A percentile compares a stretch with the other conserved stretches of the same genome.
phyloP scores from a whole-genome alignment of 495 filamentous ascomycete species.

The Talaromyces borbonicus region DNA sequence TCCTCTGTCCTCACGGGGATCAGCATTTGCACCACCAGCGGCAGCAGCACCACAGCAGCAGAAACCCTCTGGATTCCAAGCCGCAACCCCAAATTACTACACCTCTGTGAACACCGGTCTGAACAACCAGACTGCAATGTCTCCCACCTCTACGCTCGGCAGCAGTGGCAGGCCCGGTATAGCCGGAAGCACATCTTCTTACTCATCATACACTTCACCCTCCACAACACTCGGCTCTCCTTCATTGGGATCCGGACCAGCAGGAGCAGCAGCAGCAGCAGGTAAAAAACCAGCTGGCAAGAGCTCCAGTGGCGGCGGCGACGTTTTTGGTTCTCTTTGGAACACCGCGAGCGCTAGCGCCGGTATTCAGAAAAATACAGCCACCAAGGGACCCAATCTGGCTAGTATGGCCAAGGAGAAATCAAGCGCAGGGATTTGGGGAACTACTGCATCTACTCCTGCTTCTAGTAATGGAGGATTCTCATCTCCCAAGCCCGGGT shows the following conservation, averaged over 20 bases:
- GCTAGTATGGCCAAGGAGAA: constrained; percentile 94
- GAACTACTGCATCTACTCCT: constrained; percentile 35
- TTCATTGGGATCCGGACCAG: no score
- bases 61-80: constrained; percentile 62
- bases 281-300: constrained; percentile 45
- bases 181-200: constrained; percentile 26
- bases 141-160: constrained; percentile 16
- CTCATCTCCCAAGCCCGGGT: constrained; percentile 14
- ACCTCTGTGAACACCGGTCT: constrained; percentile 54
- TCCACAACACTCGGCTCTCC: constrained; percentile 15
- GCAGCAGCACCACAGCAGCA: constrained; percentile 27
- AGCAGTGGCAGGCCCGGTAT: constrained; percentile 19
- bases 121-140: constrained; percentile 3
- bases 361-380: constrained; percentile 67
- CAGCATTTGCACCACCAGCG: constrained; percentile 27
- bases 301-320: constrained; percentile 41
- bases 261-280: constrained; percentile 12
- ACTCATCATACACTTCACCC: constrained; percentile 23
- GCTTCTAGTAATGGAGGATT: constrained; percentile 6
- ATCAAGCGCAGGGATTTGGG: constrained; percentile 90
- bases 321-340: constrained; percentile 87
- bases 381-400: constrained; percentile 63
- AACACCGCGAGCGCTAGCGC: constrained; percentile 62
- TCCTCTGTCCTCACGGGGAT: constrained; percentile 20
- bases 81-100: constrained; percentile 84